Evolutionary conservation across 1,284 basidiomycete genomes (phyloP), one percentile per base, ranked within the genome.

Genomic region (Coniophora puteana): DNA sequence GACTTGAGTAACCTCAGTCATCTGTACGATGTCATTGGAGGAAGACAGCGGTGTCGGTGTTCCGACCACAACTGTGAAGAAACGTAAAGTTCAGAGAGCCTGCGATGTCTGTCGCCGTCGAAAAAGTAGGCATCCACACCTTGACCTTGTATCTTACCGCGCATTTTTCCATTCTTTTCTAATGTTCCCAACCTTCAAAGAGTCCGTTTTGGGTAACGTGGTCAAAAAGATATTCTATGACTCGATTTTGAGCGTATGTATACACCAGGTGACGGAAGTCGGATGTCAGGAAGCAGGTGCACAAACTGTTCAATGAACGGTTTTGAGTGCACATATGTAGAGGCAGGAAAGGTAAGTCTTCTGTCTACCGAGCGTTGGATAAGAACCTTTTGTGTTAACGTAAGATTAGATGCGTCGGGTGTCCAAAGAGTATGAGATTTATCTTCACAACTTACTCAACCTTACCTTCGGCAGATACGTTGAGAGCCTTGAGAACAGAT

Each of bases 271-370:
- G 77, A 83, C 62, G 80, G 79, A 22, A 68, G 68, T 7, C 72
- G 80, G 51, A 83, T 80, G 77, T 76, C 74, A 8, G 73, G 72
- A 18, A 81, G 80, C 47, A 66, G 71, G 45, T 93, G 90, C 57
- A 85, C 88, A 0, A 90, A 89, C 57, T 93, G 90, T 57, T 66
- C 77, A 13, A 75, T 86, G 11, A 85, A 82, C 52, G 79, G 70
- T 45, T 71, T 79, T 17, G 80, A 86, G 2, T 92, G 89, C 63
- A 88, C 84, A 0, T 92, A 89, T 57, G 67, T 87, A 37, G 82
- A 86, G 54, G 76, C 77, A 3, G 78, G 82, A 22, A 83, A 83
- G 74, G 83, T 84, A 46, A 35, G 69, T 61, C 36, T 5, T 18
- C 11, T 38, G 89, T 3, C 87, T 89, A 21, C 86, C 89, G 1